Percentiles rank a stretch among this genome's conserved stretches.
These are phyloP conservation scores for Phytophthora vignae DNA, from an alignment of 352 stramenopile species.

Conservation along the genomic window DNA sequence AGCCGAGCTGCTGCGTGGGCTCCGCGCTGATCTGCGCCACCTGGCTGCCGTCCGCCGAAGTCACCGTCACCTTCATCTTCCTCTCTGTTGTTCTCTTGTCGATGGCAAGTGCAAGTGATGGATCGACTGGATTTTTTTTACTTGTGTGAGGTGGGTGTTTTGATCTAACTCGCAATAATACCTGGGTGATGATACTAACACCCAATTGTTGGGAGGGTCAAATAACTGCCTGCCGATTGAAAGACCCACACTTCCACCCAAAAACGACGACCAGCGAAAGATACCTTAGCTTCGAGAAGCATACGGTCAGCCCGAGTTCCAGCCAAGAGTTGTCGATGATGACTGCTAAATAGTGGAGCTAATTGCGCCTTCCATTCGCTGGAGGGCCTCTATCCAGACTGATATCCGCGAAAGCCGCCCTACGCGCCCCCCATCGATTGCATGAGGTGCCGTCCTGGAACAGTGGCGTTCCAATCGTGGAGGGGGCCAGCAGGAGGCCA, in stretches of 20 bases:
- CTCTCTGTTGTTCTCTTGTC: constrained; percentile 8
- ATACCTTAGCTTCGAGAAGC: neutral
- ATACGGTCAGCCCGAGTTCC: neutral
- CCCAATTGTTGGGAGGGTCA: neutral
- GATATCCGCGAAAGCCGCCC: neutral
- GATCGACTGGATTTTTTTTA: neutral
- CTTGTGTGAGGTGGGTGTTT: neutral
- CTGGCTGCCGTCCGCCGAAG: constrained; percentile 64
- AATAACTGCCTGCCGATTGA: no score
- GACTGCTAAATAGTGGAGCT: constrained; percentile 20
- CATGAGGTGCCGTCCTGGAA: neutral
- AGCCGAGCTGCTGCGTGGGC: constrained; percentile 53
- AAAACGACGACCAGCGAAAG: neutral
- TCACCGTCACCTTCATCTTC: constrained; percentile 73
- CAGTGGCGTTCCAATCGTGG: constrained; percentile 14
- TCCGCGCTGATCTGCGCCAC: constrained; percentile 65
- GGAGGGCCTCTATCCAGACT: neutral
- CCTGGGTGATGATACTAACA: neutral
- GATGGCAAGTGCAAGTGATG: neutral
- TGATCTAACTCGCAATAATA: neutral
- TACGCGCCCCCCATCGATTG: neutral
- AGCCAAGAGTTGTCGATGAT: constrained; percentile 11
- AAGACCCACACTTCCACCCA: no score
- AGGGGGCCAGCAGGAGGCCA: constrained; percentile 25
- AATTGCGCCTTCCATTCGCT: constrained; percentile 4